Percentiles rank a stretch among this genome's conserved stretches.
Evolutionary conservation across 2,329 filamentous ascomycete species (phyloP).

Genomic region (Chaetomium strumarium): DNA sequence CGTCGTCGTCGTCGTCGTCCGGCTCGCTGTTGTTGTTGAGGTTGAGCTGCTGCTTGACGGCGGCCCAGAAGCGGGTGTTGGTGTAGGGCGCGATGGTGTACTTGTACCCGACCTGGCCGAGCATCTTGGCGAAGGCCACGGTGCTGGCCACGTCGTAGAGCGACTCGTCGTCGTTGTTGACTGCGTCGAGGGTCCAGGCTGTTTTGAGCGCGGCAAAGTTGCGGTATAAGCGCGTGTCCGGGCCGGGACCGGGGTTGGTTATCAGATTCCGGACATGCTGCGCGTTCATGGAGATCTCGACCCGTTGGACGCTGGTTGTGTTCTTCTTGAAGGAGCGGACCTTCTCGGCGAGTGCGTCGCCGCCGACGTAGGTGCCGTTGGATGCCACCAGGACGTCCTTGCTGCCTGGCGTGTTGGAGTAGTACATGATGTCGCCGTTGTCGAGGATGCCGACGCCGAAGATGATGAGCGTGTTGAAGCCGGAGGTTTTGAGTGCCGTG

Average conservation of each 20-base stretch:
- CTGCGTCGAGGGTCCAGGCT: constrained; percentile 40
- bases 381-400: constrained; percentile 34
- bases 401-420: constrained; percentile 37
- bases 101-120: constrained; percentile 36
- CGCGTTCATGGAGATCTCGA: constrained; percentile 41
- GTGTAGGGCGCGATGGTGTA: constrained; percentile 41
- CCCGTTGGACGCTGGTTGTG: constrained; percentile 31
- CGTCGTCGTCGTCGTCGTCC: too few relatives aligned
- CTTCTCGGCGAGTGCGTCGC: constrained; percentile 43
- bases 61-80: constrained; percentile 34
- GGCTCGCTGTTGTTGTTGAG: constrained; percentile 28
- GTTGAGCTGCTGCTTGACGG: constrained; percentile 29
- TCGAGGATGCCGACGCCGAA: constrained; percentile 39
- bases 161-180: constrained; percentile 42
- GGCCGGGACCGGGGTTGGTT: constrained; percentile 29
- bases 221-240: constrained; percentile 32
- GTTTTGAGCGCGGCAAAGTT: constrained; percentile 37
- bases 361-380: constrained; percentile 41
- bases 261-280: constrained; percentile 37
- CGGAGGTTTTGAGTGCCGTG: constrained; percentile 34
- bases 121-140: constrained; percentile 37
- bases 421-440: constrained; percentile 41
- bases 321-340: constrained; percentile 38
- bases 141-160: constrained; percentile 39
- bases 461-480: constrained; percentile 40